Base-by-base conservation (phyloP, 108 stramenopile species). In the Mayamaea pseudoterrestris region DNA sequence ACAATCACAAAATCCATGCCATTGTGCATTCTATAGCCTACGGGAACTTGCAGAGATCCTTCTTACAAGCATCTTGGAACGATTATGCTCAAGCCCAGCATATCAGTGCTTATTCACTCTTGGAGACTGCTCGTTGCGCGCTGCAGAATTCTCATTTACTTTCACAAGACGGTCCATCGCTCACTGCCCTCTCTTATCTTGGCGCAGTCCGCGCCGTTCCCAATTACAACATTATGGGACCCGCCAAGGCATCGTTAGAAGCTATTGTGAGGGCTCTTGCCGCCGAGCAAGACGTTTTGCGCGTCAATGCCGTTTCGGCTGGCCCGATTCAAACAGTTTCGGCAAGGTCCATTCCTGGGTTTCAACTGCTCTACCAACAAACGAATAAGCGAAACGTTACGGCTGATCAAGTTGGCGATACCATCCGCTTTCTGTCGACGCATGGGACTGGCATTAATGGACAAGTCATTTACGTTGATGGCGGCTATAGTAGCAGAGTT, bases 161-260 rank as follows among this genome's bases (percentile, higher is more conserved):
- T 50, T 16, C 7, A 2, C 26, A 47, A 9, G 17, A 26, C 3
- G 23, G 21, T 1, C 22, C 63, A 0, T 71, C 70, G 28, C 44
- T 82, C 9, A 72, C 73, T 26, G 57, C 80, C 17, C 53, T 82
- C 26, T 62, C 80, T 0, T 82, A 74, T 45, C 34, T 74, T 26
- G 80, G 80, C 6, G 66, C 75, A 0, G 55, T 44, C 34, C 72
- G 75, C 25, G 80, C 73, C 26, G 61, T 76, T 24, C 72, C 66
- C 16, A 57, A 61, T 11, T 82, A 82, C 34, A 35, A 74, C 36
- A 50, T 64, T 41, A 82, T 82, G 80, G 80, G 80, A n/a, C 75
- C 80, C 1, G 75, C 70, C 56, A 76, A 82, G 58, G 80, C 72
- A 8, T 53, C 64, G 30, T 56, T 76, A 39, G 80, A 76, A 44